These are phyloP conservation scores for Penicillium atrosanguineum DNA, from an alignment of 495 filamentous ascomycete species.

Conservation along the genomic window DNA sequence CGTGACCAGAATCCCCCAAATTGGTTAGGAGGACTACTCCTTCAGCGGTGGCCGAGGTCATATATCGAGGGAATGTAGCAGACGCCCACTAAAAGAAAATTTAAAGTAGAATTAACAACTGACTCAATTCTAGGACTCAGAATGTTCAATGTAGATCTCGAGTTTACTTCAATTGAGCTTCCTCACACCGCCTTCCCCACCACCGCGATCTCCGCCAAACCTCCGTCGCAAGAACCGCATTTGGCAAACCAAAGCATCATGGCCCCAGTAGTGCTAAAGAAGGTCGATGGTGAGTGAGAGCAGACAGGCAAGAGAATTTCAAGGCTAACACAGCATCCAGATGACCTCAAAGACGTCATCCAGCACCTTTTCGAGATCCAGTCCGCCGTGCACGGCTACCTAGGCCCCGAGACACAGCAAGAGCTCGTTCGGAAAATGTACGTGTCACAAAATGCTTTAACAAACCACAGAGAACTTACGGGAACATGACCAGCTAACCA, in stretches of 20 bases:
- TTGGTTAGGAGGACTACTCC: too few relatives aligned
- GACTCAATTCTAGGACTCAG: background rate
- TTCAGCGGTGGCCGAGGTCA: too few relatives aligned
- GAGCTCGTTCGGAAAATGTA: slow-evolving; percentile 65
- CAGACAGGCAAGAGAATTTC: background rate
- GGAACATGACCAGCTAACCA: background rate
- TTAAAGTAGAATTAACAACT: too few relatives aligned
- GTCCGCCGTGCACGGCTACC: slow-evolving; percentile 67
- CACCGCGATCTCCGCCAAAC: slow-evolving; percentile 11
- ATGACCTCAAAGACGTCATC: slow-evolving; percentile 59
- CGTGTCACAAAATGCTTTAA: background rate
- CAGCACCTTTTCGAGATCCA: slow-evolving; percentile 86
- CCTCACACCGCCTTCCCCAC: slow-evolving; percentile 22
- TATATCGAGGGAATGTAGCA: too few relatives aligned
- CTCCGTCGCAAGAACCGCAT: background rate
- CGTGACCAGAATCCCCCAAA: too few relatives aligned
- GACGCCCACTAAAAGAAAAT: too few relatives aligned
- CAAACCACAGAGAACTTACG: background rate
- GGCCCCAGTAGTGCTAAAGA: slow-evolving; percentile 46
- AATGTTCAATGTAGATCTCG: background rate
- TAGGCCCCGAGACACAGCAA: slow-evolving; percentile 58
- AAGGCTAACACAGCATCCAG: slow-evolving; percentile 22
- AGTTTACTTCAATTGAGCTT: background rate
- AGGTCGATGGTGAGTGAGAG: slow-evolving; percentile 46
- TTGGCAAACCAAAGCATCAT: slow-evolving; percentile 22